Evolutionary conservation across 2,329 filamentous ascomycete species (phyloP).

Genomic region (Ascochyta rabiei): DNA sequence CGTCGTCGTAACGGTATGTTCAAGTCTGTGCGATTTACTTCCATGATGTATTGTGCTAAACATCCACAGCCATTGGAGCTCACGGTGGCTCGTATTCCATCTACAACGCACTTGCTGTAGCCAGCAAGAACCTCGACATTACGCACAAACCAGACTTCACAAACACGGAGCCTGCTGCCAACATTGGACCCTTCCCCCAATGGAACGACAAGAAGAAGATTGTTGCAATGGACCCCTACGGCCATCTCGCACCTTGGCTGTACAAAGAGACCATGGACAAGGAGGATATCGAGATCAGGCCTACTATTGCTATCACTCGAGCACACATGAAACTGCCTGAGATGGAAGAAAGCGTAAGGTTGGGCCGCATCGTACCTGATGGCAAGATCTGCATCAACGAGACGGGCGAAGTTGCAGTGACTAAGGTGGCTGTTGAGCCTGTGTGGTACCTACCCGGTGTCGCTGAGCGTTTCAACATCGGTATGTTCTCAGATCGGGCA

Average conservation of each 20-base stretch:
- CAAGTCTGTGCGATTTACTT: neutral
- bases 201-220: slow-evolving; percentile 94
- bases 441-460: slow-evolving; percentile 68
- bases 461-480: slow-evolving; percentile 90
- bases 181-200: slow-evolving; percentile 85
- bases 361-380: slow-evolving; percentile 76
- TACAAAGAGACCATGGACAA: slow-evolving; percentile 79
- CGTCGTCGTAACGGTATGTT: slow-evolving; percentile 75
- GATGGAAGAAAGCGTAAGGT: slow-evolving; percentile 83
- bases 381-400: slow-evolving; percentile 89
- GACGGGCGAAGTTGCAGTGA: slow-evolving; percentile 87
- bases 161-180: slow-evolving; percentile 89
- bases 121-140: slow-evolving; percentile 83
- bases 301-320: slow-evolving; percentile 89
- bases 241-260: slow-evolving; percentile 83
- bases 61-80: slow-evolving; percentile 64
- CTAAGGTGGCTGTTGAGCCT: slow-evolving; percentile 95
- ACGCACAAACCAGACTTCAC: slow-evolving; percentile 81
- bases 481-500: slow-evolving; percentile 51
- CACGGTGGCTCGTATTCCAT: slow-evolving; percentile 94
- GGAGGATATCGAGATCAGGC: slow-evolving; percentile 82
- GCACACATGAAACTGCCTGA: slow-evolving; percentile 98
- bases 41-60: slow-evolving; percentile 17
- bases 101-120: slow-evolving; percentile 91
- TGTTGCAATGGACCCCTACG: slow-evolving; percentile 94